Base-by-base conservation (phyloP, 345 rosid species). In the Hypericum perforatum region DNA sequence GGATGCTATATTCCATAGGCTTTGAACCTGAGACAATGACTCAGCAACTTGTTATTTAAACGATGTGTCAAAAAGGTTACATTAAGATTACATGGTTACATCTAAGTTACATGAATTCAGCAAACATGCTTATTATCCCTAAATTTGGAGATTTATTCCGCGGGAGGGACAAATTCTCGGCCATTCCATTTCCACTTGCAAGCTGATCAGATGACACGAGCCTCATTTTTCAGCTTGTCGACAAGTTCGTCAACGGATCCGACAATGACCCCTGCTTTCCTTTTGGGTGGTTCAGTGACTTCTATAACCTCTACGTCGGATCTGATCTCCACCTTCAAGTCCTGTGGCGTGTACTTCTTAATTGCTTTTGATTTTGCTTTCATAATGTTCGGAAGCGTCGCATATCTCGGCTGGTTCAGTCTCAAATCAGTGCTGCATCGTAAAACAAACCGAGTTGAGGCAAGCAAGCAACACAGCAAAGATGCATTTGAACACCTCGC, bases 371-470 rank as follows among this genome's bases (percentile, higher is more conserved):
- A 85, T 66, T 85, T 91, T 0, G 96, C 96, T 70, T 91, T 91
- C 98, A 91, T 84, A 58, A 87, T 85, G 72, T 85, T 91, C 12
- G 98, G 95, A 32, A 90, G 91, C 5, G 98, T 82, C 3, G 98
- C 98, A 49, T 91, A 85, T 57, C 95, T 80, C 7, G 96, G 96
- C 58, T 91, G 94, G 81, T 91, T 90, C 60, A 91, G 75, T 73
- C 98, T 79, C 75, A 87, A 63, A 71, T 91, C 95, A 16, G 95
- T 82, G 39, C 95, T 91, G 89, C 79, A 63, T 9, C 10, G 42
- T 9, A 7, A 2, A 37, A 46, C 11, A 13, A 51, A 15, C 3
- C n/a, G 29, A 50, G 14, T 16, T 45, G 49, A 45, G 16, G 8
- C 14, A 7, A 7, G 3, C 8, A 12, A n/a, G 49, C 14, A 45